These are phyloP conservation scores for Gonium pectorale DNA, from an alignment of 139 green algal species.

Conservation along the genomic window DNA sequence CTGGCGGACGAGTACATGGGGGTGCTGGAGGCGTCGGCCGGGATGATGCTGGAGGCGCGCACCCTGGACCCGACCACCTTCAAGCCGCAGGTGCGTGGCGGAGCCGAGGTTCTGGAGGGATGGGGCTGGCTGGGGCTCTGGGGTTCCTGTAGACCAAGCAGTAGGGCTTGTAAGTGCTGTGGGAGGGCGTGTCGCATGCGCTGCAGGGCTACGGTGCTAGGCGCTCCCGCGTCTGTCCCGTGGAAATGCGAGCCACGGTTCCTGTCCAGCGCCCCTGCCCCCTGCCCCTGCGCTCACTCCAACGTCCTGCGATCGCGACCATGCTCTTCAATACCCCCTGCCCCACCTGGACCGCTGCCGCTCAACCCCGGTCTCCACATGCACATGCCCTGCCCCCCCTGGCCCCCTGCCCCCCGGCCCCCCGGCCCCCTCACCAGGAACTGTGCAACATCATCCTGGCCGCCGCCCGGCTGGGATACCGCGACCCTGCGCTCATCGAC, in stretches of 20 bases:
- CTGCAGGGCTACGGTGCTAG: too few relatives aligned
- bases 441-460: slow-evolving; percentile 11
- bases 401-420: neutral
- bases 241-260: neutral
- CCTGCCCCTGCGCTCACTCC: neutral
- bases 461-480: neutral
- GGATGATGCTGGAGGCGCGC: neutral
- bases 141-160: too few relatives aligned
- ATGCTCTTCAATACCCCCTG: neutral
- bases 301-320: neutral
- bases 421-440: neutral
- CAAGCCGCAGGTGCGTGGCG: slow-evolving; percentile 4
- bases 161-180: too few relatives aligned
- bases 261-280: neutral
- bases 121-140: neutral
- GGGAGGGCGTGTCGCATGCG: too few relatives aligned
- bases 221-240: neutral
- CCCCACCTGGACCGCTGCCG: neutral
- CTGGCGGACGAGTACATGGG: too few relatives aligned
- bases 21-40: neutral
- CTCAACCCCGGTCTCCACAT: neutral
- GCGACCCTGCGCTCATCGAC: neutral
- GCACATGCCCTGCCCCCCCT: neutral
- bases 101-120: neutral
- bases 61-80: neutral